Percentiles rank a stretch among this genome's conserved stretches.
Evolutionary conservation across 371 early-diverging fungal genomes (phyloP).

Genomic region (Mycotypha africana): DNA sequence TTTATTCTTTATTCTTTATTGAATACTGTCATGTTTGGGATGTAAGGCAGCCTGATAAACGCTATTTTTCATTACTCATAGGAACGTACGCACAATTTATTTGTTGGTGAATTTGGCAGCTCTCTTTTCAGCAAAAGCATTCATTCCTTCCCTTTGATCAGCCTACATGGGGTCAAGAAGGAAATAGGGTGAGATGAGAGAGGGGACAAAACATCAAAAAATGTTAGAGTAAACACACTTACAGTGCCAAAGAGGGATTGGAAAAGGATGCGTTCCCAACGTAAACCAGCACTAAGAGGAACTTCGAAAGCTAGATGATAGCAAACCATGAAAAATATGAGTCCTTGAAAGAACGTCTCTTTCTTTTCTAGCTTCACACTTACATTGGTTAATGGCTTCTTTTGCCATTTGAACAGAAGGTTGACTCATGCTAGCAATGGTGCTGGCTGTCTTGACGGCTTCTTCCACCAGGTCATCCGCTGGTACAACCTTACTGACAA

Average conservation of each 20-base stretch:
- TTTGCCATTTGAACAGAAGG: slow-evolving; percentile 94
- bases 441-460: slow-evolving; percentile 82
- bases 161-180: too few relatives aligned
- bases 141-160: slow-evolving; percentile 97
- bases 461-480: slow-evolving; percentile 85
- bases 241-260: slow-evolving; percentile 90
- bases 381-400: slow-evolving; percentile 92
- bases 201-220: slow-evolving; percentile 1
- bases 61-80: too few relatives aligned
- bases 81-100: too few relatives aligned
- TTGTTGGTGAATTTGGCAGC: slow-evolving; percentile 84
- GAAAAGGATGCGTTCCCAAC: slow-evolving; percentile 93
- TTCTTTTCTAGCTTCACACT: slow-evolving; percentile 8
- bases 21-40: too few relatives aligned
- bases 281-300: slow-evolving; percentile 78
- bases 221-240: slow-evolving; percentile 34
- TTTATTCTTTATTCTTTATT: too few relatives aligned
- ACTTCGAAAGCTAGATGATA: slow-evolving; percentile 75
- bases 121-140: slow-evolving; percentile 95
- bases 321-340: too few relatives aligned
- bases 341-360: too few relatives aligned
- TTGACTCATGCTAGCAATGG: slow-evolving; percentile 82
- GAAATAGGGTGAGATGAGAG: too few relatives aligned
- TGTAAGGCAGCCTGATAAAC: too few relatives aligned
- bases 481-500: slow-evolving; percentile 91